Base-by-base conservation (phyloP, 1,139 yeast genomes). In the Candida anutae region DNA sequence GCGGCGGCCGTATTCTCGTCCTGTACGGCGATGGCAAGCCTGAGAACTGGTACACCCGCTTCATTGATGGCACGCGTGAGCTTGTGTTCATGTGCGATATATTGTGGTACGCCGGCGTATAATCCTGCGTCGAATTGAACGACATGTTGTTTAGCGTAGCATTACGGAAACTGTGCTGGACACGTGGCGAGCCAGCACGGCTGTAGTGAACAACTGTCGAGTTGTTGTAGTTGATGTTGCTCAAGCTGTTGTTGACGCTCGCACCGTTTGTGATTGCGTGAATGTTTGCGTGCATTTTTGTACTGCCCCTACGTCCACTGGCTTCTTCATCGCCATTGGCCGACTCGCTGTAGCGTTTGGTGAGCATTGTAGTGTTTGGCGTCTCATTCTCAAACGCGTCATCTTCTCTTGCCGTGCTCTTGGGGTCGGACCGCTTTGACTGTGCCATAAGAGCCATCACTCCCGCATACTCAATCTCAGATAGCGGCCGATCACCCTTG, bases 391-490 rank as follows among this genome's bases (percentile, higher is more conserved):
- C n/a, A n/a, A n/a, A n/a, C 8, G 13, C 13, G 8, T 6, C 13
- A 21, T 27, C 16, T 2, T 21, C 13, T 15, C n/a, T n/a, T n/a
- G 23, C 13, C 9, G 19, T 45, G 21, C 5, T 23, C 28, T 28
- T 5, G 62, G n/a, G n/a, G n/a, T n/a, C n/a, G n/a, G n/a, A n/a
- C n/a, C n/a, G n/a, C n/a, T n/a, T n/a, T n/a, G n/a, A n/a, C 48
- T 30, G 19, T 17, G 23, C 23, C 29, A 62, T 35, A 49, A 70
- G 48, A 66, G 94, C 72, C 45, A 82, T 53, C 0, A 87, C 94
- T 4, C 95, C 95, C 46, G 80, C 94, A 38, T 78, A 70, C 50
- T 88, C 97, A 27, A 85, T 63, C 12, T 79, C 87, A 8, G 77
- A 67, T 34, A 87, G 59, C 6, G 93, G 88, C 12, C 58, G 57